Conservation (phyloP, 2,329 filamentous ascomycete genomes). For the Pseudogymnoascus pannorum region DNA sequence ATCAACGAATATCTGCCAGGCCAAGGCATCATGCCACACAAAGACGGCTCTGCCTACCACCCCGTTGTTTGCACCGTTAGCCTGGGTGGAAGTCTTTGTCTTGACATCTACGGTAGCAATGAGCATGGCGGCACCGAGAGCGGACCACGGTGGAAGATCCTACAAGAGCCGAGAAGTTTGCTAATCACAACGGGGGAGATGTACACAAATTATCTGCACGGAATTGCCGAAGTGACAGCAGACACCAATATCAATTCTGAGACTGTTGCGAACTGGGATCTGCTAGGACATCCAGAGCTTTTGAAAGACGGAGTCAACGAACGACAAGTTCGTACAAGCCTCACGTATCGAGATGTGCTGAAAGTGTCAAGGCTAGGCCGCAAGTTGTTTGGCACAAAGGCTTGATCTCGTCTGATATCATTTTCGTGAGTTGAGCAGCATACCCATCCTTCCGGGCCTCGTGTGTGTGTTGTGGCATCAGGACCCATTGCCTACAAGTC, state of each 20-base stretch:
- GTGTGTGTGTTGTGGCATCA: neutral
- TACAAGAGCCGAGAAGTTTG: slow-evolving; percentile 79
- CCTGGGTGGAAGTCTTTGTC: slow-evolving; percentile 67
- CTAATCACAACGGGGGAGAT: slow-evolving; percentile 63
- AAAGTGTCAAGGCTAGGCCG: slow-evolving; percentile 68
- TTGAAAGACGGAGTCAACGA: slow-evolving; percentile 47
- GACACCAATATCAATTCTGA: slow-evolving; percentile 57
- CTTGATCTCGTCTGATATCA: neutral
- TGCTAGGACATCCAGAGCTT: slow-evolving; percentile 46
- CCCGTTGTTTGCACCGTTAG: slow-evolving; percentile 88
- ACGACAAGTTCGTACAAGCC: slow-evolving; percentile 57
- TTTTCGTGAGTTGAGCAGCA: neutral
- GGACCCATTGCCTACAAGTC: neutral
- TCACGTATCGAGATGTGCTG: slow-evolving; percentile 81
- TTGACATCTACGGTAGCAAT: slow-evolving; percentile 65
- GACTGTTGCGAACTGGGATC: slow-evolving; percentile 65
- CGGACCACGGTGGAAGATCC: slow-evolving; percentile 48
- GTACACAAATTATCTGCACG: slow-evolving; percentile 67
- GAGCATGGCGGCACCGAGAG: slow-evolving; percentile 50
- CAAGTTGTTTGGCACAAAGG: slow-evolving; percentile 33
- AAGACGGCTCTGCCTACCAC: slow-evolving; percentile 83
- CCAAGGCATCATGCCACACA: slow-evolving; percentile 95
- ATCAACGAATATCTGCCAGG: slow-evolving; percentile 87
- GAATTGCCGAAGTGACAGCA: slow-evolving; percentile 58
- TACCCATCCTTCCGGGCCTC: neutral